Conservation (phyloP, 805 yeast species). For the Zygoascus biomembranicola region DNA sequence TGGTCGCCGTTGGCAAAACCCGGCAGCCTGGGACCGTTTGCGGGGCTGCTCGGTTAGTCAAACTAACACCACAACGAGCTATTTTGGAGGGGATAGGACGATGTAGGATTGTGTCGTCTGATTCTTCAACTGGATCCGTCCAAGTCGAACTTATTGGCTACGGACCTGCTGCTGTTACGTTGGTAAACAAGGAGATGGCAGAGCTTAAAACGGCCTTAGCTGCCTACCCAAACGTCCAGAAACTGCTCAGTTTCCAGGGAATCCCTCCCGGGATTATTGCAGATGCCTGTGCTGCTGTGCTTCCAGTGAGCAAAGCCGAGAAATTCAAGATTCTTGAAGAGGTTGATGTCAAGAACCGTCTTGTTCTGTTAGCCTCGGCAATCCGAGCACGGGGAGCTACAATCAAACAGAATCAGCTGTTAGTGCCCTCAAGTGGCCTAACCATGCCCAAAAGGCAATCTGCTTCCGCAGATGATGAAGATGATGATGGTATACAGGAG, state of each 20-base stretch:
- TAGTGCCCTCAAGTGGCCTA: neutral
- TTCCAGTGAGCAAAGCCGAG: slow-evolving; percentile 26
- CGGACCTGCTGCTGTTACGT: neutral
- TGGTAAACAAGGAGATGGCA: neutral
- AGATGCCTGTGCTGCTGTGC: slow-evolving; percentile 29
- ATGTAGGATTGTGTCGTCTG: neutral
- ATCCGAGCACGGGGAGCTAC: slow-evolving; percentile 9
- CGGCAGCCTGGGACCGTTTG: neutral
- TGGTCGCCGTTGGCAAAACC: neutral
- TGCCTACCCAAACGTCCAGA: neutral
- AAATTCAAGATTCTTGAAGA: slow-evolving; percentile 24
- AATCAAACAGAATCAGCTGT: slow-evolving; percentile 1
- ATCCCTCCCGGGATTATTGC: slow-evolving; percentile 25
- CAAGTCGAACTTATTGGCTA: neutral
- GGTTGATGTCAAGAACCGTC: slow-evolving; percentile 21
- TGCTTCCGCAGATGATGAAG: slow-evolving; percentile 18
- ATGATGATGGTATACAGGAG: slow-evolving; percentile 29
- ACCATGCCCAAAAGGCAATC: neutral
- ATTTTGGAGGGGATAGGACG: slow-evolving; percentile 1
- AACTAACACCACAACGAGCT: neutral
- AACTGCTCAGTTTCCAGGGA: neutral
- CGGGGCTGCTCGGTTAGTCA: neutral
- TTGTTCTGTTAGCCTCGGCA: slow-evolving; percentile 18
- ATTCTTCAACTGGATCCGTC: neutral
- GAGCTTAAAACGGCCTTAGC: neutral